Evolutionary conservation across 176 grass and related monocot genomes (phyloP), one percentile per base, ranked within the genome.

Genomic region (Rhynchospora breviuscula): DNA sequence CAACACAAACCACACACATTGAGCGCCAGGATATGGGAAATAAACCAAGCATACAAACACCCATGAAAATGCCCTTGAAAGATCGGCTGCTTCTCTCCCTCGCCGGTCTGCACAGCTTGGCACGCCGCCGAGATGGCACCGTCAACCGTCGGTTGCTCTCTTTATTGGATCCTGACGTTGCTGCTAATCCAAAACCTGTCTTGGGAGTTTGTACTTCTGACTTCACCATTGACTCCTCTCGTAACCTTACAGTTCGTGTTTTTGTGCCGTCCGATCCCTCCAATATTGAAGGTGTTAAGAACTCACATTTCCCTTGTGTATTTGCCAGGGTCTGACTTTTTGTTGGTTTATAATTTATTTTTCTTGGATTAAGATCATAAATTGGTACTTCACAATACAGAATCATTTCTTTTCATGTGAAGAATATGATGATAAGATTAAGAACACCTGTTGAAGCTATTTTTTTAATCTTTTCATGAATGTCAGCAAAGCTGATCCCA

Each of bases 91-190:
- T 76, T 78, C 21, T 92, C 5, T 63, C 77, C 17, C 73, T 89
- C 52, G 60, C 81, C 10, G 45, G 17, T 1, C 69, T 87, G 18
- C 83, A 81, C 26, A 89, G 94, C 78, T 29, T 33, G 52, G 25
- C 84, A 7, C 29, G 67, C 60, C 88, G 88, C 22, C 77, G 19
- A 65, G 26, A 92, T 72, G 89, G 89, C 82, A 94, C 91, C 21
- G 53, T 97, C 61, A 97, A 92, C 89, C 94, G 94, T 74, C 8
- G 67, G 63, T 82, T 97, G 46, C 85, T 89, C 74, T 63, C 35
- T n/a, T 65, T 90, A 14, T 17, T 89, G 11, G 86, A 92, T 71
- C 13, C 56, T 0, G 4, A 67, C 18, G n/a, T 82, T 51, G 59
- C 84, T 67, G 79, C 79, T 47, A 81, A 54, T 52, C 54, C 89